Conservation (phyloP, 768 basidiomycete genomes). For the Mycena albidolilacea region DNA sequence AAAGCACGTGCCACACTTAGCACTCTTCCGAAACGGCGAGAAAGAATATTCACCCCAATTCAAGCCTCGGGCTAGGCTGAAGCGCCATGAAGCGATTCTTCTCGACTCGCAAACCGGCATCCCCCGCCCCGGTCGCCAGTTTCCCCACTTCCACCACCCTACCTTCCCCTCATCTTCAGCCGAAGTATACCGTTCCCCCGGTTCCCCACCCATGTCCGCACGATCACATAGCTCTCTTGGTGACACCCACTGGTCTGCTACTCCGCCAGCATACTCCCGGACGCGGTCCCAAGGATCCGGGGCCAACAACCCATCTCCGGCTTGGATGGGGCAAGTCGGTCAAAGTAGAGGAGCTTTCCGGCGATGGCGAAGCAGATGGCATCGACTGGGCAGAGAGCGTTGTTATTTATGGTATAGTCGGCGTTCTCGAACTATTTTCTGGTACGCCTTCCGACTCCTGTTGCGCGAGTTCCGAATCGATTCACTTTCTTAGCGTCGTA, state of each 20-base stretch:
- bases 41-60: background rate
- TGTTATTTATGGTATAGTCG: conserved; percentile 83
- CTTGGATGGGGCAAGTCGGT: conserved; percentile 74
- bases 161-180: conserved; percentile 54
- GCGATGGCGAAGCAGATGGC: conserved; percentile 49
- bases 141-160: conserved; percentile 32
- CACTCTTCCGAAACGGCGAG: background rate
- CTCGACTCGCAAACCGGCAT: conserved; percentile 44
- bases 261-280: conserved; percentile 69
- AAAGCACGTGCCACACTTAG: background rate
- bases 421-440: conserved; percentile 79
- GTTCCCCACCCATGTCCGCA: conserved; percentile 84
- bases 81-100: conserved; percentile 60
- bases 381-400: conserved; percentile 70
- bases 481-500: conserved; percentile 70
- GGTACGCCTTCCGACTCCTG: conserved; percentile 58
- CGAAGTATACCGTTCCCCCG: conserved; percentile 75
- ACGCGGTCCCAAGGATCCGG: conserved; percentile 38
- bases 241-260: conserved; percentile 74
- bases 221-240: conserved; percentile 75
- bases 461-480: conserved; percentile 30
- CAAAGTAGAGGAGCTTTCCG: conserved; percentile 66
- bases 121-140: conserved; percentile 47
- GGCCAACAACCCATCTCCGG: conserved; percentile 59
- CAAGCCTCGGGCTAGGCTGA: conserved; percentile 14